These are phyloP conservation scores for Loxodes magnus DNA, from an alignment of 73 alveolate species.

Conservation along the genomic window DNA sequence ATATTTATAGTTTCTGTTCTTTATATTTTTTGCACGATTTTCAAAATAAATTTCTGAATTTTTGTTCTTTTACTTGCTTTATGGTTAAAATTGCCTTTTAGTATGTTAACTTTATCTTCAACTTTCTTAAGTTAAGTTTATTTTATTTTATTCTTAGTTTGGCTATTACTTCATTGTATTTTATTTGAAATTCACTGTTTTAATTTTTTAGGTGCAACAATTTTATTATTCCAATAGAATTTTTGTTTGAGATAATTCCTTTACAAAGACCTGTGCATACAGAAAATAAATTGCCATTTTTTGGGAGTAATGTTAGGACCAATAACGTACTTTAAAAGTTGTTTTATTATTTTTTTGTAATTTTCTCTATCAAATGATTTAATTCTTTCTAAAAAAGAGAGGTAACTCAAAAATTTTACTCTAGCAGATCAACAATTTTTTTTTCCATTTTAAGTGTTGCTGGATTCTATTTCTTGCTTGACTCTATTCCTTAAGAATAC, in stretches of 20 bases:
- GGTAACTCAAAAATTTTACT: constrained; percentile 22
- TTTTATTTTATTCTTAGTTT: constrained; percentile 34
- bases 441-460: constrained; percentile 43
- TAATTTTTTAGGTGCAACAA: constrained; percentile 42
- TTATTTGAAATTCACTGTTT: constrained; percentile 54
- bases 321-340: constrained; percentile 20
- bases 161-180: constrained; percentile 42
- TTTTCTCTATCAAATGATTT: constrained; percentile 10
- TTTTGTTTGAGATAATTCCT: constrained; percentile 54
- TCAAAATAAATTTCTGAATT: constrained; percentile 57
- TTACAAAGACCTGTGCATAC: constrained; percentile 64
- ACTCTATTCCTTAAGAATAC: constrained; percentile 66
- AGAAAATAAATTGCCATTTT: constrained; percentile 43
- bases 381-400: constrained; percentile 21
- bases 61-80: constrained; percentile 61
- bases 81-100: constrained; percentile 49
- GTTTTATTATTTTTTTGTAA: constrained; percentile 42
- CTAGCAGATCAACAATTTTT: constrained; percentile 74
- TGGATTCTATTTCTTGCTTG: constrained; percentile 65
- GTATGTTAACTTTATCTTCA: constrained; percentile 54
- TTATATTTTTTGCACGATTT: constrained; percentile 85
- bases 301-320: constrained; percentile 21
- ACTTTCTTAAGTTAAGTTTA: constrained; percentile 57
- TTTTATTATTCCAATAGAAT: constrained; percentile 41
- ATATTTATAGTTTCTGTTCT: constrained; percentile 90